A percentile compares a stretch with the other conserved stretches of the same genome.
phyloP scores from a whole-genome alignment of 441 rosid genomes.

The Euphorbia neoarborescens region DNA sequence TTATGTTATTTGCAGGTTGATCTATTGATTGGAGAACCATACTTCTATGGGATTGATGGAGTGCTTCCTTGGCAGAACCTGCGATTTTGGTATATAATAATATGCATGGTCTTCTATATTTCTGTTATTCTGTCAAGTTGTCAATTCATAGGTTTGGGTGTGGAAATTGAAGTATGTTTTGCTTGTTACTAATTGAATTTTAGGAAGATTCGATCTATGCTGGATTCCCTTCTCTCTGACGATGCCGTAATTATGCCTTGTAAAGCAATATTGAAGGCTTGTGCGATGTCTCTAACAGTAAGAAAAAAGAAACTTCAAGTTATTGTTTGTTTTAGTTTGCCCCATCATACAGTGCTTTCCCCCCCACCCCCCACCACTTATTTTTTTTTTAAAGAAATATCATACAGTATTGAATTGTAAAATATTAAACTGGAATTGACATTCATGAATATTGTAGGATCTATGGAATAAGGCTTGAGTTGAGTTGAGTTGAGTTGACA shows the following conservation, averaged over 20 bases:
- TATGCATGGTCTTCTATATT: slow-evolving; percentile 4
- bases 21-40: slow-evolving; percentile 79
- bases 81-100: slow-evolving; percentile 70
- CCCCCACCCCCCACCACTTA: not conserved
- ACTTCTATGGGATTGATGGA: slow-evolving; percentile 65
- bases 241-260: slow-evolving; percentile 65
- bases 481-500: no score
- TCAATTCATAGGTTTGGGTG: no score
- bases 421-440: not conserved
- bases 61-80: slow-evolving; percentile 91
- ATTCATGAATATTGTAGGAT: slow-evolving; percentile 37
- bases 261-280: slow-evolving; percentile 70
- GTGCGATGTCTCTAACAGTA: slow-evolving; percentile 85
- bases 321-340: not conserved
- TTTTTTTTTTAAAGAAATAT: not conserved
- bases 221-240: slow-evolving; percentile 59
- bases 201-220: slow-evolving; percentile 77
- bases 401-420: not conserved
- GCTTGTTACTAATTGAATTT: slow-evolving; percentile 15
- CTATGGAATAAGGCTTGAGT: slow-evolving; percentile 84
- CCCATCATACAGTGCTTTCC: not conserved
- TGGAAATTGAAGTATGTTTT: not conserved
- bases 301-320: slow-evolving; percentile 20
- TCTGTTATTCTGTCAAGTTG: not conserved
- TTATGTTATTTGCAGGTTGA: slow-evolving; percentile 51